phyloP scores from a whole-genome alignment of 2,329 filamentous ascomycete species.

The Nemania abortiva region DNA sequence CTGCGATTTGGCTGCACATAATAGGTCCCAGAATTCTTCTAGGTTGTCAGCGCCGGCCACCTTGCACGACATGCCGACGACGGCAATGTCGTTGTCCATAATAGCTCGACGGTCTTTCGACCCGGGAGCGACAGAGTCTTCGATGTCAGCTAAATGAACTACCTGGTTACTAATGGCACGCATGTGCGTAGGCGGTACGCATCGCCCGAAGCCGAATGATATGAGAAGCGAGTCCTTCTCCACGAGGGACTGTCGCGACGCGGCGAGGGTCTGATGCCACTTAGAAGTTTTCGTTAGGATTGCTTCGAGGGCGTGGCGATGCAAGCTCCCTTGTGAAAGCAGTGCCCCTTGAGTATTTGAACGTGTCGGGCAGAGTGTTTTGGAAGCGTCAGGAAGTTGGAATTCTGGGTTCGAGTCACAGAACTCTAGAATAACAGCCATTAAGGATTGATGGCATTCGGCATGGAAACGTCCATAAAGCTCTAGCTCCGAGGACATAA shows the following conservation, averaged over 20 bases:
- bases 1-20: constrained; percentile 44
- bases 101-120: constrained; percentile 18
- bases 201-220: constrained; percentile 55
- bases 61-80: constrained; percentile 55
- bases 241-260: constrained; percentile 26
- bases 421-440: constrained; percentile 44
- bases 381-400: constrained; percentile 51
- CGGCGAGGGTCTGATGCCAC: constrained; percentile 52
- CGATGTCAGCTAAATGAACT: constrained; percentile 19
- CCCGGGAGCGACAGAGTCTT: constrained; percentile 18
- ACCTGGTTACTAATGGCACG: constrained; percentile 21
- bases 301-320: constrained; percentile 48
- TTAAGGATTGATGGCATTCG: constrained; percentile 14
- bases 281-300: constrained; percentile 52
- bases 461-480: constrained; percentile 53
- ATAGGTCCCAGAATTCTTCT: constrained; percentile 52
- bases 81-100: constrained; percentile 48
- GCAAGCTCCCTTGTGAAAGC: constrained; percentile 44
- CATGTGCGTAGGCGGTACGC: constrained; percentile 49
- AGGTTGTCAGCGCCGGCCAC: constrained; percentile 52
- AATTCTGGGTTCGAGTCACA: constrained; percentile 48
- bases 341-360: constrained; percentile 32
- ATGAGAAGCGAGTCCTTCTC: constrained; percentile 42
- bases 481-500: constrained; percentile 49
- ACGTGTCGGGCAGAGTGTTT: constrained; percentile 45